Evolutionary conservation across 1,284 basidiomycete genomes (phyloP).

Genomic region (Ceratobasidium sp.): DNA sequence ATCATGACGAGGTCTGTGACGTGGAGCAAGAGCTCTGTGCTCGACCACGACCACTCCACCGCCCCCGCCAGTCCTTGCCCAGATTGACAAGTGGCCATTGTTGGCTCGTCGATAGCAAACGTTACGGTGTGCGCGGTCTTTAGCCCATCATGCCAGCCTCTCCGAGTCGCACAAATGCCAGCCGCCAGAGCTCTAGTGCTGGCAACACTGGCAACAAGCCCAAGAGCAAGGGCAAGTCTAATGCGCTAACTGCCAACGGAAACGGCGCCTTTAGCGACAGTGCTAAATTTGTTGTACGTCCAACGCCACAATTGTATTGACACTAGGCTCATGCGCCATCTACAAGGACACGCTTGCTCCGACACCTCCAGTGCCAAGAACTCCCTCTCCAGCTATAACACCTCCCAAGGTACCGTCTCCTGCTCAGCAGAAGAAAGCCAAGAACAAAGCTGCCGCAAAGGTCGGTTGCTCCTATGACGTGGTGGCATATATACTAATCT

Average conservation of each 20-base stretch:
- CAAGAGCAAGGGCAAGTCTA: slow-evolving; percentile 18
- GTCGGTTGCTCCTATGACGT: neutral
- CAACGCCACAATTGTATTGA: neutral
- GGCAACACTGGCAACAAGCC: neutral
- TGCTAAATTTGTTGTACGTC: slow-evolving; percentile 9
- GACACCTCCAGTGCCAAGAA: too few relatives aligned
- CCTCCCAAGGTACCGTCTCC: slow-evolving; percentile 44
- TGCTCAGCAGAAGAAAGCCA: slow-evolving; percentile 47
- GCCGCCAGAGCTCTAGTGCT: neutral
- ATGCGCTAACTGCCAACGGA: neutral
- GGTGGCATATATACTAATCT: neutral
- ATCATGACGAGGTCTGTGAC: slow-evolving; percentile 23
- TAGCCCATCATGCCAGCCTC: slow-evolving; percentile 17
- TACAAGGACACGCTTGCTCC: neutral
- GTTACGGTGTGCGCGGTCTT: neutral
- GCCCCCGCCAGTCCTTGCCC: neutral
- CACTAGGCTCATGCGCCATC: neutral
- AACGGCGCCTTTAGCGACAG: slow-evolving; percentile 26
- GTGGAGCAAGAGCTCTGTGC: neutral
- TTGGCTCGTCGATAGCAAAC: neutral
- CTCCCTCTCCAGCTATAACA: neutral
- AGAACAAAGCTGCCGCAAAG: slow-evolving; percentile 36
- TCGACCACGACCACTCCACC: neutral
- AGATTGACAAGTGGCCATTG: neutral
- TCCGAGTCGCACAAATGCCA: slow-evolving; percentile 3